Base-by-base conservation (phyloP, 331 rosid genomes). In the Acacia concinna region DNA sequence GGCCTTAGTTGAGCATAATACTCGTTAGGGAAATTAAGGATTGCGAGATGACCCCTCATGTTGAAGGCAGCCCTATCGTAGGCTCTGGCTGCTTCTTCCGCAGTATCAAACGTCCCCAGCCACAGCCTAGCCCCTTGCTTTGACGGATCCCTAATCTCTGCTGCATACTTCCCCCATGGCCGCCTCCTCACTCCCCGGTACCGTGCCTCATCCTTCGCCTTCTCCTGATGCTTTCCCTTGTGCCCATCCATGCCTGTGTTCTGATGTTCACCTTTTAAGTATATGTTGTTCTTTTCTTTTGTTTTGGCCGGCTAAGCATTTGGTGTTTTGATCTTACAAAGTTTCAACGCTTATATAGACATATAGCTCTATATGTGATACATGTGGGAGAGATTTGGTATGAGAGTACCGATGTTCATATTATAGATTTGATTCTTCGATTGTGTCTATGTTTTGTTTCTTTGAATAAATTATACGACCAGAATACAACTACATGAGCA, bases 81-180 rank as follows among this genome's bases (percentile, higher is more conserved):
- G 56, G 97, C 97, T 73, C 97, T 78, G 3, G 98, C 98, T 3
- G 98, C 98, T 31, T 94, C 96, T 73, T 94, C 98, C 1, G 98
- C 98, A 0, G 97, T 91, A 49, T 94, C 97, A 23, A 89, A 92
- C 9, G 98, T 94, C 34, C 98, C 98, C 20, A 94, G 82, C 98
- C 98, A 94, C 44, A 75, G 71, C 73, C 97, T 86, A 4, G 97
- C 88, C 40, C 98, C 98, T 44, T 88, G 97, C 85, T 82, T 90
- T 0, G 96, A 73, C 0, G 98, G 97, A 71, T 94, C 98, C 49
- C 98, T 83, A 52, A 94, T 94, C 89, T 94, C 97, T 20, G 98
- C 89, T 9, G 98, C 97, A 0, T 86, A 94, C 82, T 94, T 94
- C 69, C 98, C 97, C 98, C 97, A 92, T 0, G 98, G 97, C 84